Evolutionary conservation across 257 asterid species (phyloP), one percentile per base, ranked within the genome.

Genomic region (Cinchona pubescens): DNA sequence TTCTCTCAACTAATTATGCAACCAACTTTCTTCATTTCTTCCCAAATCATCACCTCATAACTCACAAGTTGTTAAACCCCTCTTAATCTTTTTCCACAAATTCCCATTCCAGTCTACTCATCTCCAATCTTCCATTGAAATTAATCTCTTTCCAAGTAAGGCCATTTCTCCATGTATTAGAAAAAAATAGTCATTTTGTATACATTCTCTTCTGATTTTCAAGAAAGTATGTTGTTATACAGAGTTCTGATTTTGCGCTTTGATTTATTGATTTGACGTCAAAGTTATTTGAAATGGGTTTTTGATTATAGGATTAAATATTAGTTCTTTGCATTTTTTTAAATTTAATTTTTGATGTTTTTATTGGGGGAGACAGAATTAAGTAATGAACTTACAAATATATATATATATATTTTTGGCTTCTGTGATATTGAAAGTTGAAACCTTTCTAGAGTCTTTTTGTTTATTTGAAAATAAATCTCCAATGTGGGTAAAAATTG

Each of bases 11-110:
- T 29, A 59, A 55, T n/a, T n/a, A n/a, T 51, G 51, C 74, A 53
- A 63, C 55, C 74, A 72, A 35, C 60, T 71, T 75, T 63, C 74
- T 75, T 63, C 74, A 69, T 16, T 64, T 74, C 78, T 48, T 62
- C 64, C 77, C 73, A 29, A 40, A 69, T n/a, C n/a, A n/a, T n/a
- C n/a, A n/a, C 40, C 72, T n/a, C 55, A 30, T n/a, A 27, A 4
- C 12, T 43, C 5, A 34, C 15, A 9, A 30, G 37, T 32, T 53
- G 48, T 29, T 71, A 29, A 45, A 77, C 60, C 21, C 42, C 80
- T 32, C 19, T n/a, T 30, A 18, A 7, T 5, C 14, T 43, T 29
- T 29, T 63, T 34, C 1, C 69, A 10, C 27, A 40, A 45, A 67
- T 38, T 60, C 9, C 19, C 48, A 11, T 48, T 43, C 34, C 9